Base-by-base conservation (phyloP, 2,329 filamentous ascomycete species). In the Atkinsonella hypoxylon region DNA sequence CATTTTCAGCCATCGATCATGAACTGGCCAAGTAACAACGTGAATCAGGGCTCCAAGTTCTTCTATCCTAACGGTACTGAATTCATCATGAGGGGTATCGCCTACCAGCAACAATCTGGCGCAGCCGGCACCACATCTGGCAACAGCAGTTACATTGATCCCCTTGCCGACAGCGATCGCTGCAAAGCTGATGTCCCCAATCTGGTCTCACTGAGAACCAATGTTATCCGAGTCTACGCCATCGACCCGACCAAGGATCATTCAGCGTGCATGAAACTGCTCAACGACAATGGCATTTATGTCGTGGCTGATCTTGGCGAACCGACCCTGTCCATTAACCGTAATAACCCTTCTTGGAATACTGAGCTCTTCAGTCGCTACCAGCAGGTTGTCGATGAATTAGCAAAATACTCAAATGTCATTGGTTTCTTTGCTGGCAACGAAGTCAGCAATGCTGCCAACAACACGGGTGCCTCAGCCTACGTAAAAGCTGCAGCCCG, bases 391-490 rank as follows among this genome's bases (percentile, higher is more conserved):
- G 74, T 98, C 53, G 90, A 97, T 64, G 77, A 80, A 56, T 74
- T 98, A 62, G 76, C 78, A 60, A 77, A 87, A 65, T 98, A 95
- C 77, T 78, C 80, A 69, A 98, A 98, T 73, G 83, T 88, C 49
- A 82, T 98, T 57, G 93, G 93, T 61, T 98, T 97, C 84, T 97
- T 98, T 68, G 91, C 91, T 59, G 93, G 93, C 67, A 98, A 98
- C 72, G 93, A 98, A 73, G 93, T 98, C 56, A 85, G 89, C 61
- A 95, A 96, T 76, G 79, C 83, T 62, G 75, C 76, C 59, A 90
- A 83, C 77, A 96, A 95, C 79, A 97, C 91, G 48, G 73, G 79
- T 54, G 88, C 91, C 48, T 93, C 88, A 54, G 89, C 91, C 58
- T 98, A 86, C 68, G 93, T 98, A 72, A 98, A 97, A 81, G 93